phyloP scores from a whole-genome alignment of 2,329 filamentous ascomycete species.

The Colletotrichum brevisporum region DNA sequence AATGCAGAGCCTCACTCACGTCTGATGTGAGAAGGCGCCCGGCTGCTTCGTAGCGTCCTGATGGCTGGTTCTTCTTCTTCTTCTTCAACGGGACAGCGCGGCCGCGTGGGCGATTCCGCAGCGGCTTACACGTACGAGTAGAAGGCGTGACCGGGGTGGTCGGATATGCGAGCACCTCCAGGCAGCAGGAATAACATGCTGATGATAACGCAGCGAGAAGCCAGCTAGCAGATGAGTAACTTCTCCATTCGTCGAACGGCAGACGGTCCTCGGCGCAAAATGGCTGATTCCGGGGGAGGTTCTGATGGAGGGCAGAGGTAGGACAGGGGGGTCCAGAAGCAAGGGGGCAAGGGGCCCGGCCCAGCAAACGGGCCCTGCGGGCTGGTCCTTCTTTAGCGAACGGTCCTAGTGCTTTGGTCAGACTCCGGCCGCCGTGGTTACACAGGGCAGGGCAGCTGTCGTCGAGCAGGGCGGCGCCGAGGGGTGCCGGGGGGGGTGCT shows the following conservation, averaged over 20 bases:
- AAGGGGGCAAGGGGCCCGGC: constrained; percentile 14
- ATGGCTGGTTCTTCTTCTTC: too few relatives aligned
- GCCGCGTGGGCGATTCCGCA: constrained; percentile 8
- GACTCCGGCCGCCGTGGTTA: constrained; percentile 18
- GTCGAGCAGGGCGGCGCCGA: too few relatives aligned
- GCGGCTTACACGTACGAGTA: constrained; percentile 5
- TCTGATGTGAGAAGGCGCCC: constrained; percentile 26
- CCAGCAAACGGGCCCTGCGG: constrained; percentile 4
- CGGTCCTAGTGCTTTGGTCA: constrained; percentile 35
- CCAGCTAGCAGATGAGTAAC: background rate
- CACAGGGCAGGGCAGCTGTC: constrained; percentile 12
- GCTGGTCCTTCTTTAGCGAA: constrained; percentile 36
- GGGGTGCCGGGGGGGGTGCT: constrained; percentile 3
- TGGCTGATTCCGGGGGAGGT: constrained; percentile 9
- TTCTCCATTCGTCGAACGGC: background rate
- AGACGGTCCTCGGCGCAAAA: constrained; percentile 1
- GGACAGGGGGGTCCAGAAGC: constrained; percentile 32
- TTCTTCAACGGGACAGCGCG: constrained; percentile 29
- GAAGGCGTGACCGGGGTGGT: background rate
- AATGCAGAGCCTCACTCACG: constrained; percentile 35
- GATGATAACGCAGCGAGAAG: background rate
- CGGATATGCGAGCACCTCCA: background rate
- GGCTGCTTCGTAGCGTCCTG: too few relatives aligned
- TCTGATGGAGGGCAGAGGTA: constrained; percentile 39
- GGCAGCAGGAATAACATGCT: background rate